phyloP scores from a whole-genome alignment of 371 early-diverging fungal species.

The Mucor lusitanicus region DNA sequence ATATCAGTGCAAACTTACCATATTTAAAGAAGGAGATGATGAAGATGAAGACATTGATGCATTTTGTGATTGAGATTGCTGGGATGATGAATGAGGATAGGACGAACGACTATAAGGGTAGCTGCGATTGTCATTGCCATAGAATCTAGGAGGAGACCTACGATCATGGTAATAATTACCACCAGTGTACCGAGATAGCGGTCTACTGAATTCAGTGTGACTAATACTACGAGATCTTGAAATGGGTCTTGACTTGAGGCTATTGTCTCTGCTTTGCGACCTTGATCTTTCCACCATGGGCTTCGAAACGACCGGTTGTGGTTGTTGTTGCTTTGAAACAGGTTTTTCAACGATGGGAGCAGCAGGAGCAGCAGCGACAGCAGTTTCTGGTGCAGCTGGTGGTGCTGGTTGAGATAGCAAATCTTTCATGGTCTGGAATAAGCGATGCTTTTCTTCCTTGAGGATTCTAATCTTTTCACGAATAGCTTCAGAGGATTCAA shows the following conservation, averaged over 20 bases:
- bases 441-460: conserved; percentile 39
- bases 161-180: conserved; percentile 14
- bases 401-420: conserved; percentile 23
- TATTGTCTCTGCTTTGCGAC: conserved; percentile 14
- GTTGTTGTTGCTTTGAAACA: background rate
- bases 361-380: background rate
- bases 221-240: conserved; percentile 28
- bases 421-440: conserved; percentile 46
- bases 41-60: background rate
- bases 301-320: background rate
- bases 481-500: conserved; percentile 23
- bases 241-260: conserved; percentile 16
- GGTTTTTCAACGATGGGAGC: background rate
- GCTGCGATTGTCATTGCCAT: conserved; percentile 1
- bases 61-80: background rate
- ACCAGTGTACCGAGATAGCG: conserved; percentile 19
- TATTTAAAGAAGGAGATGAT: conserved; percentile 5
- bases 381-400: background rate
- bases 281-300: conserved; percentile 11
- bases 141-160: conserved; percentile 13
- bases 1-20: conserved; percentile 3
- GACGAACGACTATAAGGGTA: background rate
- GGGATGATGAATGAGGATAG: background rate
- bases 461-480: conserved; percentile 34
- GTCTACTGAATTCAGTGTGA: conserved; percentile 20